Base-by-base conservation (phyloP, 805 yeast species). In the Saccharomycopsis capsularis region DNA sequence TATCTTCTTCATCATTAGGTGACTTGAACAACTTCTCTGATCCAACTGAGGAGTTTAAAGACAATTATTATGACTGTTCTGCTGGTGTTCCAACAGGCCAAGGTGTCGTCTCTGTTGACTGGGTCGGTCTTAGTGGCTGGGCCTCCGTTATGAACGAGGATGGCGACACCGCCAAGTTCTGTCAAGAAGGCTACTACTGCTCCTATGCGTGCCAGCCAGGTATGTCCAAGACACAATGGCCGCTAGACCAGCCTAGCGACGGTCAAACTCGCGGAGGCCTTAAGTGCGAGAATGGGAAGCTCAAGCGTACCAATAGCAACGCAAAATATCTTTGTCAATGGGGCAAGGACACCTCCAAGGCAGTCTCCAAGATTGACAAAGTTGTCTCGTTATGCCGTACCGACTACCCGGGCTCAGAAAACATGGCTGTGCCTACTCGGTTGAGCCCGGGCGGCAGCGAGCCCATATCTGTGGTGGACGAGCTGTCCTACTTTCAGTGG, bases 161-260 rank as follows among this genome's bases (percentile, higher is more conserved):
- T 55, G 76, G 75, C 51, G 71, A 76, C 57, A 79, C 87, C 55
- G 76, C 87, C 54, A 75, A 84, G 44, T 72, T 75, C 42, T 91
- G 99, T 76, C 66, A 71, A 54, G 96, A 90, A 59, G 98, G 97
- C 52, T 78, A 78, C 62, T 88, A 85, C 81, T 91, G 99, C 73
- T 91, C 98, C 52, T 91, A 91, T 69, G 95, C 98, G 53, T 91
- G 99, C 75, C 95, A 89, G 74, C 81, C 96, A 38, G 99, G 98
- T 78, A 87, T 88, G 96, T 87, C 97, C 62, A 91, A 91, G 80
- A 88, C 97, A 48, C 99, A 91, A 75, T 91, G 95, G 95, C 98
- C 98, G 55, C 68, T 82, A 40, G 57, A 64, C 50, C 99, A 91
- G 74, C 98, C 98, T 48, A 56, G 84, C 47, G 76, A 72, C 65